A percentile compares a stretch with the other conserved stretches of the same genome.
Conservation (phyloP, 345 rosid genomes). For the Linum trigynum region DNA sequence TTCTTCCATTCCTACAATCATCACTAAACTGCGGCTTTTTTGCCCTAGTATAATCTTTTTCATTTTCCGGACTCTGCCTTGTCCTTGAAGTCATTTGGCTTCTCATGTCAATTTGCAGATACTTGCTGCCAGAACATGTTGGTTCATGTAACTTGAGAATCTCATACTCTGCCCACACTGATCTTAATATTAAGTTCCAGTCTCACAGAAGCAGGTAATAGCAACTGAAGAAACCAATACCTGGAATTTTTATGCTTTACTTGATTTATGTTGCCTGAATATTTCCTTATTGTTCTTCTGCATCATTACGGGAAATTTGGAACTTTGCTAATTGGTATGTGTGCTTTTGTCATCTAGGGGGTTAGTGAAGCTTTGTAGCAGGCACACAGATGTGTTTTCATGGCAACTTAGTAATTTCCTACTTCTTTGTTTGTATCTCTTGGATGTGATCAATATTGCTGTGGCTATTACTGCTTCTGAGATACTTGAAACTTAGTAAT, state of each 20-base stretch:
- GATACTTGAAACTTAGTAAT: no score
- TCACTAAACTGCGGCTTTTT: no score
- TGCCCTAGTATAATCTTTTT: neutral
- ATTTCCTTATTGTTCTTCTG: neutral
- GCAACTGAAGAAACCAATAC: conserved; percentile 1
- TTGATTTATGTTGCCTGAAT: conserved; percentile 8
- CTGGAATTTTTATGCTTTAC: neutral
- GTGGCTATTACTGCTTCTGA: no score
- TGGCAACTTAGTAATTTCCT: conserved; percentile 44
- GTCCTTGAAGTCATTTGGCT: neutral
- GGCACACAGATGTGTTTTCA: conserved; percentile 37
- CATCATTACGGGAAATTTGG: conserved; percentile 12
- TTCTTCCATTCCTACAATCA: neutral
- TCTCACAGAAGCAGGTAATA: conserved; percentile 94
- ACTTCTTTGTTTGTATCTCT: conserved; percentile 25
- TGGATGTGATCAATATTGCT: conserved; percentile 9
- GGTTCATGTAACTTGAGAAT: conserved; percentile 65
- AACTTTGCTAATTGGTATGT: conserved; percentile 28
- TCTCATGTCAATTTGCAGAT: conserved; percentile 30
- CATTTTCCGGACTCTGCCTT: neutral
- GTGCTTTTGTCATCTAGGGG: conserved; percentile 42
- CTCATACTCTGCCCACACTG: conserved; percentile 94
- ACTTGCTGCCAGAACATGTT: conserved; percentile 83
- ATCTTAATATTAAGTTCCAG: conserved; percentile 95
- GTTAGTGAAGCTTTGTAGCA: conserved; percentile 47